Evolutionary conservation across 2,329 filamentous ascomycete species (phyloP), one percentile per base, ranked within the genome.

Genomic region (Endocalyx cinctus): DNA sequence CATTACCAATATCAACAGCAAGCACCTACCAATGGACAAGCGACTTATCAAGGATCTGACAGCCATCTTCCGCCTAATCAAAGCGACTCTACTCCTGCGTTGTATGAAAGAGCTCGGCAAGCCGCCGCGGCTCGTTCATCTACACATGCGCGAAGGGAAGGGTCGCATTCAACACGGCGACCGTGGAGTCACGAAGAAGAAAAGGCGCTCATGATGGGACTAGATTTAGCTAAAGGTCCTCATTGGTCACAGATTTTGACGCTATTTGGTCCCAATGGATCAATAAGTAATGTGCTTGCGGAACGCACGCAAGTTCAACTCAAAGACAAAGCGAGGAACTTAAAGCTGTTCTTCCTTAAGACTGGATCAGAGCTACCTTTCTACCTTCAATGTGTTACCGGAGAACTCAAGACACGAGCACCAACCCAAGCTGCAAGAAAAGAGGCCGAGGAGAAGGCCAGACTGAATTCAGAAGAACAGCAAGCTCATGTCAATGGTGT

Each of bases 211-310:
- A 90, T 95, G 82, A 78, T 84, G 30, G 88, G 88, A 1, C 74
- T 95, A 4, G 88, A 94, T 52, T 79, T 84, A 55, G 88, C 95
- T 29, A 88, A 89, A 54, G 88, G 88, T 0, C 88, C 88, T 13
- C 87, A 95, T 51, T 95, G 88, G 88, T 90, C 85, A 47, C 87
- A 94, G 54, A 95, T 95, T 29, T 67, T 95, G 10, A 82, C 82
- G 2, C 73, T 94, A 26, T 94, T 90, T 54, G 88, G 88, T 1
- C 74, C 78, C 0, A 84, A 82, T 26, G 88, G 88, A 5, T 84
- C 82, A 0, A 77, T 90, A 16, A 89, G 80, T 29, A 83, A 90
- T 47, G 84, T 90, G 16, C 70, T 94, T 14, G 90, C 89, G 47
- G 88, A 94, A 54, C 76, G 87, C 20, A 94, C 88, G 27, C 87